Conservation (phyloP, 2,329 filamentous ascomycete genomes). For the Hypoxylon sp. region DNA sequence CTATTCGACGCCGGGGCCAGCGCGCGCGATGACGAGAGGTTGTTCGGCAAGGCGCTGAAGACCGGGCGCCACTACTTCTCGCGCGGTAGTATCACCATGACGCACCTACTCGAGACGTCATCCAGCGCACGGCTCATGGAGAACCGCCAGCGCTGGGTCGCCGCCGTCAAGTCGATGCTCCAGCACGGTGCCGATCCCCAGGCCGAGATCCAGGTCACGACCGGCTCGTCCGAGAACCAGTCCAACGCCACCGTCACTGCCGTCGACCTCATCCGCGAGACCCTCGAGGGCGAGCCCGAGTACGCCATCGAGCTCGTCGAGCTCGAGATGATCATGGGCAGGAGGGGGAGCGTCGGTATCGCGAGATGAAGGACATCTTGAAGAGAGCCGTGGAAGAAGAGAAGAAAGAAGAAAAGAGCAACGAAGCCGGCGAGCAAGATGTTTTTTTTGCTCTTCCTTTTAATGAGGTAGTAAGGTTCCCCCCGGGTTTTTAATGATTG, state of each 20-base stretch:
- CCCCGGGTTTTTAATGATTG: background rate
- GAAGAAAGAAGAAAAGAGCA: background rate
- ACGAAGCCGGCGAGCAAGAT: background rate
- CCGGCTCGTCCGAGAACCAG: constrained; percentile 36
- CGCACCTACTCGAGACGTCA: constrained; percentile 43
- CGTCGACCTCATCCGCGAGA: constrained; percentile 44
- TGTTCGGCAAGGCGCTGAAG: constrained; percentile 42
- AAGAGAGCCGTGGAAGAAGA: too few relatives aligned
- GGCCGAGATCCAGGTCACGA: constrained; percentile 40
- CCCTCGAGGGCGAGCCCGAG: constrained; percentile 45
- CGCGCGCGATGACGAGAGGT: constrained; percentile 35
- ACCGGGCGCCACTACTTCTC: constrained; percentile 45
- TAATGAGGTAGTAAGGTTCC: background rate
- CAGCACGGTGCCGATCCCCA: constrained; percentile 44
- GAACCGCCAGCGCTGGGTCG: constrained; percentile 45
- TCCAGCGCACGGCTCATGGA: constrained; percentile 43
- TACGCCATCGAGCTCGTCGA: constrained; percentile 45
- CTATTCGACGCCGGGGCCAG: constrained; percentile 43
- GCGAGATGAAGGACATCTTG: constrained; percentile 38
- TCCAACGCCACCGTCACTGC: constrained; percentile 39
- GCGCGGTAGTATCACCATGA: constrained; percentile 43
- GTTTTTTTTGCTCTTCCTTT: too few relatives aligned
- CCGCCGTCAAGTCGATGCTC: constrained; percentile 42
- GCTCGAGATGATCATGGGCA: constrained; percentile 43
- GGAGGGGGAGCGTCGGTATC: constrained; percentile 41